Percentiles rank a stretch among this genome's conserved stretches.
Conservation (phyloP, 768 basidiomycete species). For the Pleurotus eryngii region DNA sequence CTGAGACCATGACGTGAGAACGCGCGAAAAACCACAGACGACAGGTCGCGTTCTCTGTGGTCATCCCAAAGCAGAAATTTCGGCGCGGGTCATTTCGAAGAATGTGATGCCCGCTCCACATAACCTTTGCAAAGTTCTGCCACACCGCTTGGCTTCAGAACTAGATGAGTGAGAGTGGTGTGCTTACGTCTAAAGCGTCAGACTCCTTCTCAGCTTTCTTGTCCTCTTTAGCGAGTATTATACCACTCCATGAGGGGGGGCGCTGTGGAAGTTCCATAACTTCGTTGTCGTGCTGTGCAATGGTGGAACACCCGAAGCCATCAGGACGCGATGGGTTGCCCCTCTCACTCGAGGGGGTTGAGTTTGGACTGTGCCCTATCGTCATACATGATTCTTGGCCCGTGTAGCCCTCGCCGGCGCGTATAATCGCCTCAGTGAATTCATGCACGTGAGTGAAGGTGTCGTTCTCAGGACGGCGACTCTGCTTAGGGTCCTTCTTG, state of each 20-base stretch:
- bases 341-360: background rate
- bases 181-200: background rate
- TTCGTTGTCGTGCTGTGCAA: background rate
- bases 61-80: constrained; percentile 24
- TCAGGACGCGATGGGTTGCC: background rate
- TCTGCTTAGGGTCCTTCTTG: background rate
- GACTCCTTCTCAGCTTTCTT: background rate
- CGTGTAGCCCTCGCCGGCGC: background rate
- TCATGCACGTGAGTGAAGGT: background rate
- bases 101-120: constrained; percentile 19
- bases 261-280: background rate
- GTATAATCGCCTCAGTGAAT: background rate
- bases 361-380: background rate
- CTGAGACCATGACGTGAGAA: constrained; percentile 13
- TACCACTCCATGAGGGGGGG: background rate
- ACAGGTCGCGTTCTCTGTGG: constrained; percentile 19
- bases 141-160: background rate
- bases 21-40: constrained; percentile 26
- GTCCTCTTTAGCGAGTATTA: background rate
- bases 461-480: background rate
- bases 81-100: constrained; percentile 13
- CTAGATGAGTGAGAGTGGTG: background rate
- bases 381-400: background rate
- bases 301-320: background rate
- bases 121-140: constrained; percentile 17